A percentile compares a stretch with the other conserved stretches of the same genome.
These are phyloP conservation scores for Flaveria linearis DNA, from an alignment of 129 eudicot genomes.

Conservation along the genomic window DNA sequence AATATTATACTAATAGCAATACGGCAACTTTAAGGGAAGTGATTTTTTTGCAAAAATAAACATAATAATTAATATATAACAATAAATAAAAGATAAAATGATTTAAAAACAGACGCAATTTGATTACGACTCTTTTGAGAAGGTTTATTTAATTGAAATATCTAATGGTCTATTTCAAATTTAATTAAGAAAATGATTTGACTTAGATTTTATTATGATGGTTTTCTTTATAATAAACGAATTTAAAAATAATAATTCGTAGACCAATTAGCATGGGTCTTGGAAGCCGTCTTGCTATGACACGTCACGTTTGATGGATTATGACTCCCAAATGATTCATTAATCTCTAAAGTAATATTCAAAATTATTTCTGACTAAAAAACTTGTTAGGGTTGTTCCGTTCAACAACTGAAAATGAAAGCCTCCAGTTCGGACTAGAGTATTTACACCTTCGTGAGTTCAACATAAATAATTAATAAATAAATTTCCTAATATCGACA, in stretches of 20 bases:
- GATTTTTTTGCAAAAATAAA: neutral
- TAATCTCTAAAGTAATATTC: neutral
- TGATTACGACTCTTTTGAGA: neutral
- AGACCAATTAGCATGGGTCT: neutral
- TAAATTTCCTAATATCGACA: neutral
- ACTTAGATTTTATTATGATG: neutral
- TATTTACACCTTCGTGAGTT: conserved; percentile 2
- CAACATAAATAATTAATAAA: neutral
- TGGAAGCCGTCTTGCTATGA: conserved; percentile 16
- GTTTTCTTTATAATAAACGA: neutral
- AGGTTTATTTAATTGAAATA: neutral
- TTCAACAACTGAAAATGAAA: conserved; percentile 4
- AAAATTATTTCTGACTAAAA: neutral
- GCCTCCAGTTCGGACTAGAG: neutral
- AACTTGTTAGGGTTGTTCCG: conserved; percentile 27
- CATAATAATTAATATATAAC: neutral
- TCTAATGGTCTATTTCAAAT: neutral
- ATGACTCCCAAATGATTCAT: conserved; percentile 9
- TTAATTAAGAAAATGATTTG: conserved; percentile 13
- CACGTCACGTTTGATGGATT: conserved; percentile 16
- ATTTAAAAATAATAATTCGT: neutral
- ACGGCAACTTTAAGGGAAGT: neutral
- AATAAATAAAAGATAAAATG: neutral
- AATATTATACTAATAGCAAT: neutral
- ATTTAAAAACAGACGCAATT: neutral